phyloP scores from a whole-genome alignment of 768 basidiomycete species.

The Agrocybe chaxingu region DNA sequence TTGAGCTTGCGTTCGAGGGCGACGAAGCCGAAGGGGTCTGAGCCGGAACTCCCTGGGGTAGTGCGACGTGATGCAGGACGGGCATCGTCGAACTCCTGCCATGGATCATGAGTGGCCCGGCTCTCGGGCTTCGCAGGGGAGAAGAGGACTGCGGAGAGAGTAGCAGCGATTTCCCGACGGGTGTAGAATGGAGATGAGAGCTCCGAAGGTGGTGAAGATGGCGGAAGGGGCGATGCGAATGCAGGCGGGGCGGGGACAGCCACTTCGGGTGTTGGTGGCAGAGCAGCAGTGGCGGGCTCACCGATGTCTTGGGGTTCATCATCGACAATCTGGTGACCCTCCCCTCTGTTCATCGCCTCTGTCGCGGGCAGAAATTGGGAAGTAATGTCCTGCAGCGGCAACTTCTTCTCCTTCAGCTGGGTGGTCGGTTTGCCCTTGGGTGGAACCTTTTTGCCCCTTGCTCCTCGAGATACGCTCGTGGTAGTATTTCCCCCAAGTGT shows the following conservation, averaged over 20 bases:
- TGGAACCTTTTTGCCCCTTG: constrained; percentile 6
- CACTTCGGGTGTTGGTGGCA: neutral
- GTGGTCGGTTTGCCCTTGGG: constrained; percentile 17
- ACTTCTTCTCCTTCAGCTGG: constrained; percentile 23
- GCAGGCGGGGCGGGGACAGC: neutral
- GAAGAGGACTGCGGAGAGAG: constrained; percentile 1
- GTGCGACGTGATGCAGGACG: constrained; percentile 12
- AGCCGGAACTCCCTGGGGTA: constrained; percentile 17
- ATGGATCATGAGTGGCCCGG: constrained; percentile 13
- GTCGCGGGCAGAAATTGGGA: constrained; percentile 25
- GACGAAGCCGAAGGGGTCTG: constrained; percentile 59
- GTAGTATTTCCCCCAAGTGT: constrained; percentile 9
- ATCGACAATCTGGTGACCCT: constrained; percentile 8
- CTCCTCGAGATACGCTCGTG: neutral
- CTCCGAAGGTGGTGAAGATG: constrained; percentile 30
- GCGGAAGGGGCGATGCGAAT: constrained; percentile 29
- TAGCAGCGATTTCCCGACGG: neutral
- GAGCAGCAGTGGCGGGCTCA: constrained; percentile 7
- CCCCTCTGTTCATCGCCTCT: constrained; percentile 24
- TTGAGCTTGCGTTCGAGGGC: constrained; percentile 51
- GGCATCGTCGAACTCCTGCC: constrained; percentile 19
- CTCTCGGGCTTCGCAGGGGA: constrained; percentile 9
- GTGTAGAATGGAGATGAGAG: constrained; percentile 9
- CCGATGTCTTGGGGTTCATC: neutral
- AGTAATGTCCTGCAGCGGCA: constrained; percentile 33